These are phyloP conservation scores for Heterobasidion annosum DNA, from an alignment of 1,284 basidiomycete species.

Conservation along the genomic window DNA sequence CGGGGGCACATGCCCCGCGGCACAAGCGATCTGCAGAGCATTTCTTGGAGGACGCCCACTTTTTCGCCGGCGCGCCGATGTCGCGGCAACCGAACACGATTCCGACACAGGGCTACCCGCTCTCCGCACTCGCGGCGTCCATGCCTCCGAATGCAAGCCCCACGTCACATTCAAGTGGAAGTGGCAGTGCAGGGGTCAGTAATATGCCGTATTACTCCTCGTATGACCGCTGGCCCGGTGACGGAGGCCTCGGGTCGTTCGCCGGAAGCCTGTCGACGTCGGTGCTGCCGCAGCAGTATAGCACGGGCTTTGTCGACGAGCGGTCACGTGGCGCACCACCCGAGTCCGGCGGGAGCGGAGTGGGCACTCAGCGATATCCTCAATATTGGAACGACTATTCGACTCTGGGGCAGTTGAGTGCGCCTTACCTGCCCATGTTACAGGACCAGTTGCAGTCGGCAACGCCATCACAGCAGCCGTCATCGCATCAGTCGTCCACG, in stretches of 20 bases:
- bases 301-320: slow-evolving; percentile 49
- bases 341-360: slow-evolving; percentile 13
- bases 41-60: slow-evolving; percentile 19
- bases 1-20: slow-evolving; percentile 18
- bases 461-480: not conserved
- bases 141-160: not conserved
- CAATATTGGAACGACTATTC: slow-evolving; percentile 60
- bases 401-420: slow-evolving; percentile 43
- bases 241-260: slow-evolving; percentile 26
- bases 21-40: slow-evolving; percentile 25
- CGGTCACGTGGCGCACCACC: slow-evolving; percentile 2
- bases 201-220: slow-evolving; percentile 21
- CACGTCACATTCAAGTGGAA: slow-evolving; percentile 1
- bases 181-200: slow-evolving; percentile 14
- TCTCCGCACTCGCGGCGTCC: not conserved
- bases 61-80: slow-evolving; percentile 5
- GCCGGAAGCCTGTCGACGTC: slow-evolving; percentile 47
- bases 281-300: slow-evolving; percentile 61
- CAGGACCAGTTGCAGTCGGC: not conserved
- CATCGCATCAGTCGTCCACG: not conserved
- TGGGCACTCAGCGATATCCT: slow-evolving; percentile 25
- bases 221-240: slow-evolving; percentile 44
- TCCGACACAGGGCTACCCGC: not conserved
- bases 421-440: slow-evolving; percentile 21
- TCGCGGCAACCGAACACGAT: not conserved